Base-by-base conservation (phyloP, 805 yeast species). In the Metschnikowia amazonensis region DNA sequence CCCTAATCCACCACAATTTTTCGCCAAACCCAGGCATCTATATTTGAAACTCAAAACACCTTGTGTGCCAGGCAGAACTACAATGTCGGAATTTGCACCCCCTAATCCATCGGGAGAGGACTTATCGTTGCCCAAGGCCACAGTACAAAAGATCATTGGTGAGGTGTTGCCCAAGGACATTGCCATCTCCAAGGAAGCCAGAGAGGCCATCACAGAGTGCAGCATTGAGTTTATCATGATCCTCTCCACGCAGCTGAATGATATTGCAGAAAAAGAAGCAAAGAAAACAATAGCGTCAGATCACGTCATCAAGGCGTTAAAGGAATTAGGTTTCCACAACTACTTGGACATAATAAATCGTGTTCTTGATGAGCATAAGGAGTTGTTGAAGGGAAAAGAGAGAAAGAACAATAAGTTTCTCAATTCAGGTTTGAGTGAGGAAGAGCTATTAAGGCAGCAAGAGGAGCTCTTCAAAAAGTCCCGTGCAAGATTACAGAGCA, bases 221-320 rank as follows among this genome's bases (percentile, higher is more conserved):
- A 89, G 97, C 58, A 89, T 94, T 45, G 97, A 89, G 66, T 92
- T 94, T 63, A 84, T 94, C 49, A 92, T 94, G 95, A 88, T 92
- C 48, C 71, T 92, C 35, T 86, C 97, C 9, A 88, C 96, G 2
- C 96, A 89, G 67, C 84, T 92, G 45, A 90, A 92, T 58, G 98
- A 94, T 51, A 89, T 94, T 53, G 98, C 98, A 1, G 98, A 94
- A 57, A 86, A 85, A 57, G 99, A 94, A 62, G 82, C 95, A 44
- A 94, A 94, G 65, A 94, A 94, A 66, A 94, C 99, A 2, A 94
- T 94, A 36, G 95, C 97, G 0, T 85, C 96, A 1, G 99, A 94
- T 63, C 99, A 94, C 62, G 97, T 94, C 31, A 77, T 92, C 51
- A 86, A 84, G 59, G 97, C 98, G 0, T 69, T 94, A 36, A 82